Percentiles rank a stretch among this genome's conserved stretches.
Evolutionary conservation across 2,329 filamentous ascomycete species (phyloP).

Genomic region (Fusarium fracticaudum): DNA sequence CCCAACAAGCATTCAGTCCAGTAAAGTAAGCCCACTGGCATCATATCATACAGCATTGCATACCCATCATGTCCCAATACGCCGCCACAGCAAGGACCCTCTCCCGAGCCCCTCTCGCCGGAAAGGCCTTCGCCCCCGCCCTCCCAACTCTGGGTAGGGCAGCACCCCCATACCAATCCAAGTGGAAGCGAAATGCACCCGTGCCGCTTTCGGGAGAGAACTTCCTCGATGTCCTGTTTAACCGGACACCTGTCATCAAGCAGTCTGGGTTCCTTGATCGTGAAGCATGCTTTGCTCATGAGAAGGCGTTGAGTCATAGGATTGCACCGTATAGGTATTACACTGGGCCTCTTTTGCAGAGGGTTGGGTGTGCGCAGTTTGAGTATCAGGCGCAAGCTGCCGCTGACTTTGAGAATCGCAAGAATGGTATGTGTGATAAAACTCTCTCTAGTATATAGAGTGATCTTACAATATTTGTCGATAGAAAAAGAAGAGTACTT

Average conservation of each 20-base stretch:
- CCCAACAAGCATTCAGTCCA: too few relatives aligned
- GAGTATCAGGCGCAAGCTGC: not conserved
- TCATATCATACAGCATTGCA: not conserved
- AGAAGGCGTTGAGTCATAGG: not conserved
- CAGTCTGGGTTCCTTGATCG: not conserved
- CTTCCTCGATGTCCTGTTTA: not conserved
- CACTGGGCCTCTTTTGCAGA: not conserved
- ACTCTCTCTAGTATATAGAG: rapidly evolving
- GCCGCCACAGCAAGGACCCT: not conserved
- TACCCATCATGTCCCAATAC: not conserved
- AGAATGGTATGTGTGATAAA: not conserved
- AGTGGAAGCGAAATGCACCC: not conserved
- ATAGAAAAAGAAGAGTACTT: not conserved
- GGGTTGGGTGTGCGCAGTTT: not conserved
- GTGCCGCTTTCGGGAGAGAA: not conserved
- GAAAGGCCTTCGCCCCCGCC: not conserved
- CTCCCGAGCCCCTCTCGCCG: not conserved
- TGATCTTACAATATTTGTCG: not conserved
- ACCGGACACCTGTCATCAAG: not conserved
- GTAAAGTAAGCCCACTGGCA: not conserved
- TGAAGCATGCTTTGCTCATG: not conserved
- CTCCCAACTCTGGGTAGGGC: not conserved
- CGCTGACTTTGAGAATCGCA: not conserved
- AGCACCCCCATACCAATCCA: not conserved
- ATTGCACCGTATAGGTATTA: not conserved